These are phyloP conservation scores for Capsicum pubescens DNA, from an alignment of 257 asterid species.

Conservation along the genomic window DNA sequence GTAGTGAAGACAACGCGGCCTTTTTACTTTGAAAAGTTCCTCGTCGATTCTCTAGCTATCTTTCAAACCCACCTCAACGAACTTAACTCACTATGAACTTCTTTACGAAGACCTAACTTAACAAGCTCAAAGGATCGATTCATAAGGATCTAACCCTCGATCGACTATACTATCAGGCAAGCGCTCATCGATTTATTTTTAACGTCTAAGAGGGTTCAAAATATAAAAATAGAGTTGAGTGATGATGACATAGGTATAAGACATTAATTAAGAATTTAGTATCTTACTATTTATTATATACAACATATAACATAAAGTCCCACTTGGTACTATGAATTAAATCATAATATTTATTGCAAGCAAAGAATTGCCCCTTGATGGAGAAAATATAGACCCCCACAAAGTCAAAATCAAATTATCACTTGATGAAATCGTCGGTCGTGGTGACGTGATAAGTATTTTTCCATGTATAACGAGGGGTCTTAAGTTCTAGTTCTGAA, in stretches of 20 bases:
- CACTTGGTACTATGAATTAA: background rate
- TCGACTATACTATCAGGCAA: too few relatives aligned
- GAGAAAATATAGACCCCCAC: conserved; percentile 8
- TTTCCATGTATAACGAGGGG: accelerated
- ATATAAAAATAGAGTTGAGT: background rate
- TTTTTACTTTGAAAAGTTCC: too few relatives aligned
- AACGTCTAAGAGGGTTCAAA: background rate
- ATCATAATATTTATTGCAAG: background rate
- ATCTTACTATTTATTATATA: background rate
- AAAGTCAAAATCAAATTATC: background rate
- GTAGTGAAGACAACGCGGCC: too few relatives aligned
- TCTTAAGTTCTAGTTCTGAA: accelerated
- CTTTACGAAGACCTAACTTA: too few relatives aligned
- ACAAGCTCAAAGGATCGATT: too few relatives aligned
- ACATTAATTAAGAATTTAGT: background rate
- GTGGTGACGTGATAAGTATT: background rate
- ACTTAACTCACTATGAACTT: too few relatives aligned
- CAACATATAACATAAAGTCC: background rate
- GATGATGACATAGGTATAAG: background rate
- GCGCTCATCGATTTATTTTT: background rate
- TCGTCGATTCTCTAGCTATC: too few relatives aligned
- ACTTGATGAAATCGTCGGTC: background rate
- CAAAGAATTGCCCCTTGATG: background rate
- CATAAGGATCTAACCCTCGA: too few relatives aligned
- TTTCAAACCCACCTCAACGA: too few relatives aligned